Conservation (phyloP, 306 rosid species). For the Vachellia pachyceras region DNA sequence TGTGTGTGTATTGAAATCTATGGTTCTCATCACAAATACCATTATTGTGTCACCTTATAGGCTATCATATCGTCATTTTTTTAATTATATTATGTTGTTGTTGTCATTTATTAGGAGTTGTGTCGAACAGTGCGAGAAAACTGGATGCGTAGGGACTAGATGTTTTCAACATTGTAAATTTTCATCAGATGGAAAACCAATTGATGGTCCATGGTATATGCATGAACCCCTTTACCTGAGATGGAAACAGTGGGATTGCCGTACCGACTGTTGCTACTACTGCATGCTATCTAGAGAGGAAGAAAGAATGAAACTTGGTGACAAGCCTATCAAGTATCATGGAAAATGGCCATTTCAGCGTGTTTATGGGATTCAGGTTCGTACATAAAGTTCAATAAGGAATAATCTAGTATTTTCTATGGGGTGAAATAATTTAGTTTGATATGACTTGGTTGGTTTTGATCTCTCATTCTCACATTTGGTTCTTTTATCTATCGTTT, state of each 20-base stretch:
- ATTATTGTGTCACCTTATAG: constrained; percentile 1
- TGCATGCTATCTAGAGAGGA: constrained; percentile 92
- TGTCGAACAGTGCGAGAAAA: constrained; percentile 75
- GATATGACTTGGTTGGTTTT: constrained; percentile 16
- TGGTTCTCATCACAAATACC: background rate
- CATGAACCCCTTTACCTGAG: constrained; percentile 90
- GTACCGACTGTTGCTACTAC: constrained; percentile 84
- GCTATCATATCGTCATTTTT: constrained; percentile 16
- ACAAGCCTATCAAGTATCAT: constrained; percentile 82
- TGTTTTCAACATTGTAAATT: constrained; percentile 99
- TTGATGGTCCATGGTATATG: constrained; percentile 98
- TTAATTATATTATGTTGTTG: background rate
- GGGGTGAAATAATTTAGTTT: constrained; percentile 26
- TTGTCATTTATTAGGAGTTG: constrained; percentile 61
- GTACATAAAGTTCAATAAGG: constrained; percentile 18
- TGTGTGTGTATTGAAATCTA: background rate
- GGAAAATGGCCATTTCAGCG: constrained; percentile 94
- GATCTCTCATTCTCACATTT: constrained; percentile 31
- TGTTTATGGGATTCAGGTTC: constrained; percentile 95
- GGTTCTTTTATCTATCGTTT: constrained; percentile 36
- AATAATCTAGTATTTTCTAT: background rate
- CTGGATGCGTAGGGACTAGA: constrained; percentile 84
- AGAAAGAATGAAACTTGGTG: constrained; percentile 78
- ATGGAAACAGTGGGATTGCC: constrained; percentile 99
- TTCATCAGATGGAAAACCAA: constrained; percentile 93